phyloP scores from a whole-genome alignment of 202 grass and related monocot species.

The Hordeum pubiflorum region DNA sequence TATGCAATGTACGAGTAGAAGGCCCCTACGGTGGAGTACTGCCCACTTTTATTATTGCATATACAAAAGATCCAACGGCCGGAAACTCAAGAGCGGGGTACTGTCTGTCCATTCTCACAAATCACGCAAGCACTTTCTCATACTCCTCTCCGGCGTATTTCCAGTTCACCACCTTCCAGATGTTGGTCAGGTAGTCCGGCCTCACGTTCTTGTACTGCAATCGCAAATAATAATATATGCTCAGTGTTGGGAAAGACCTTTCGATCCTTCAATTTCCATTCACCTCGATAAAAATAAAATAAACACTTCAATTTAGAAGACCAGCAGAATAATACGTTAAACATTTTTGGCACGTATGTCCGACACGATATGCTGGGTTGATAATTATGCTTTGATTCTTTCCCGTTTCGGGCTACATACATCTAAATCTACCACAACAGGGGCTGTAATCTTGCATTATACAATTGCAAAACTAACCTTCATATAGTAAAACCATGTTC shows the following conservation, averaged over 20 bases:
- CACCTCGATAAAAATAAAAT: not conserved
- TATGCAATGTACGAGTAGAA: too few relatives aligned
- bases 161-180: constrained; percentile 98
- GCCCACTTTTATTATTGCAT: constrained; percentile 32
- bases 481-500: too few relatives aligned
- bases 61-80: not conserved
- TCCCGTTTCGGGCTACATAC: not conserved
- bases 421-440: not conserved
- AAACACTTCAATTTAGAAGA: not conserved
- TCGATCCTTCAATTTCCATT: not conserved
- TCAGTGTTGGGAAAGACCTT: not conserved
- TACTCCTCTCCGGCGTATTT: constrained; percentile 76
- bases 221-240: not conserved
- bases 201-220: constrained; percentile 96
- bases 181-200: constrained; percentile 83
- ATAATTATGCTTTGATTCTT: not conserved
- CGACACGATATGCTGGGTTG: not conserved
- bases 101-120: not conserved
- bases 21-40: too few relatives aligned
- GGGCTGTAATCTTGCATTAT: too few relatives aligned
- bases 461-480: too few relatives aligned
- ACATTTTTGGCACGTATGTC: not conserved
- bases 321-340: too few relatives aligned
- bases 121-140: constrained; percentile 54
- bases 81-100: not conserved